These are phyloP conservation scores for Leccinellum rugosiceps DNA, from an alignment of 768 basidiomycete species.

Conservation along the genomic window DNA sequence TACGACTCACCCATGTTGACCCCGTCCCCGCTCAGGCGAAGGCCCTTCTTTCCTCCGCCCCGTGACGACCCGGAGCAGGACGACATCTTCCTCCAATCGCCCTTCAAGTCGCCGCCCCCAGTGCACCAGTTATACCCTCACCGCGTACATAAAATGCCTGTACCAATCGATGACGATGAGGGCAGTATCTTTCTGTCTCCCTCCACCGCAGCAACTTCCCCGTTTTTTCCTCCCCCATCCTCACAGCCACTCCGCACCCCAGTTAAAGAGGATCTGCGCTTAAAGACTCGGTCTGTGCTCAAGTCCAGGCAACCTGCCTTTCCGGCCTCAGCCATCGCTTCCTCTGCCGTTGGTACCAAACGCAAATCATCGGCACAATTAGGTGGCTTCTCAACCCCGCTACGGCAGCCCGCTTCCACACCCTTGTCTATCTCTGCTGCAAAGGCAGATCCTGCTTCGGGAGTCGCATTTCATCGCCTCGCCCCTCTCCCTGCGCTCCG, in stretches of 20 bases:
- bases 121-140: slow-evolving; percentile 42
- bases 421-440: slow-evolving; percentile 37
- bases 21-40: slow-evolving; percentile 57
- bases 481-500: slow-evolving; percentile 33
- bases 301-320: slow-evolving; percentile 27
- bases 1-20: slow-evolving; percentile 61
- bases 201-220: slow-evolving; percentile 36
- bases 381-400: slow-evolving; percentile 54
- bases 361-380: slow-evolving; percentile 53
- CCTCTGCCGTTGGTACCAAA: slow-evolving; percentile 53
- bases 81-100: slow-evolving; percentile 54
- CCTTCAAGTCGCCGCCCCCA: slow-evolving; percentile 46
- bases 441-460: slow-evolving; percentile 32
- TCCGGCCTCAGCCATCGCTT: slow-evolving; percentile 17
- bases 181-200: slow-evolving; percentile 57
- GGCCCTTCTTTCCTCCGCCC: slow-evolving; percentile 37
- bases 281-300: slow-evolving; percentile 41
- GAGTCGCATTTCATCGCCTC: slow-evolving; percentile 34
- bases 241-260: slow-evolving; percentile 60
- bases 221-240: slow-evolving; percentile 41
- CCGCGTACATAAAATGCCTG: slow-evolving; percentile 35
- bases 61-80: slow-evolving; percentile 36
- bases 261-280: slow-evolving; percentile 47
- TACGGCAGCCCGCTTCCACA: slow-evolving; percentile 44
- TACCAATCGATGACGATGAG: slow-evolving; percentile 50